Evolutionary conservation across 495 filamentous ascomycete genomes (phyloP).

Genomic region (Thermothielavioides terrestris): DNA sequence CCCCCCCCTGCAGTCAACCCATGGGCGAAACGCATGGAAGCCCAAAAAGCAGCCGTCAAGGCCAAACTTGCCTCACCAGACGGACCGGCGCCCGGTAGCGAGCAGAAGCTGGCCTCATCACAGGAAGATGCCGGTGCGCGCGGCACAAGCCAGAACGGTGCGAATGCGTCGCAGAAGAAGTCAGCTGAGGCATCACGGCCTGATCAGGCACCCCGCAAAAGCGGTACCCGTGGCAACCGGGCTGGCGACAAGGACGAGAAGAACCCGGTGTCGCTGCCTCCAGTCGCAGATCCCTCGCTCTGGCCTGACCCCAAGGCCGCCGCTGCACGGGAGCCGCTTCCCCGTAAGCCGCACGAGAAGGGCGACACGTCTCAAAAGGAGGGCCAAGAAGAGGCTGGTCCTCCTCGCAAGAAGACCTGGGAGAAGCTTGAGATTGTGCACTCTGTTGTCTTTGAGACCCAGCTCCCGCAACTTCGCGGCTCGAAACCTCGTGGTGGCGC

Average conservation of each 20-base stretch:
- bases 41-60: conserved; percentile 49
- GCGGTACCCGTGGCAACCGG: conserved; percentile 39
- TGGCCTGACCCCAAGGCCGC: conserved; percentile 90
- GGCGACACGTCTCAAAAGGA: conserved; percentile 56
- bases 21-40: conserved; percentile 71
- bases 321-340: conserved; percentile 52
- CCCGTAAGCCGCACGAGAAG: conserved; percentile 38
- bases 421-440: conserved; percentile 64
- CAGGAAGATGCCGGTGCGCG: conserved; percentile 16
- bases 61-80: conserved; percentile 43
- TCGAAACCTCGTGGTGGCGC: conserved; percentile 52
- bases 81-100: conserved; percentile 11
- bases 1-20: conserved; percentile 73
- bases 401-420: conserved; percentile 64
- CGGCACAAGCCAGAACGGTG: conserved; percentile 9
- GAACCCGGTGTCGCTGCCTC: conserved; percentile 33
- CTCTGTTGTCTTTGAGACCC: conserved; percentile 74
- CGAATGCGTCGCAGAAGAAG: conserved; percentile 38
- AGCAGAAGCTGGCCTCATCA: conserved; percentile 10
- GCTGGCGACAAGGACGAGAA: conserved; percentile 44
- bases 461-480: conserved; percentile 49
- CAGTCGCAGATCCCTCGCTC: conserved; percentile 57
- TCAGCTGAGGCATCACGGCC: conserved; percentile 41
- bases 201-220: conserved; percentile 34
- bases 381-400: conserved; percentile 52